A percentile compares a stretch with the other conserved stretches of the same genome.
Conservation (phyloP, 495 filamentous ascomycete species). For the Acidiella bohemica region DNA sequence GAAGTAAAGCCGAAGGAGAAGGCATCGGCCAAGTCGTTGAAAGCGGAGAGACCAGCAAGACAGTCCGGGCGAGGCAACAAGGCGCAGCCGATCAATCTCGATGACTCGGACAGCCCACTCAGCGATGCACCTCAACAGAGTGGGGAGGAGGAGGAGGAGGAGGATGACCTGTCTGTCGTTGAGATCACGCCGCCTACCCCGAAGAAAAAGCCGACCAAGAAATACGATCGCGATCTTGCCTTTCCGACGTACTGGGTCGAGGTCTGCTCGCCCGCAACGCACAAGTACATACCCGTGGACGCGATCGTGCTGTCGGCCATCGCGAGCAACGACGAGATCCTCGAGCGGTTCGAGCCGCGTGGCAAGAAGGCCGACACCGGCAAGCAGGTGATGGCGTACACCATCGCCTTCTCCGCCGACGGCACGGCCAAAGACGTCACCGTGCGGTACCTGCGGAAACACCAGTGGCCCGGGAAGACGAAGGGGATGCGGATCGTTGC, state of each 20-base stretch:
- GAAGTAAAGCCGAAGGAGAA: neutral
- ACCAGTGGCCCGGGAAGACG: constrained; percentile 75
- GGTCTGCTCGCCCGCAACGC: constrained; percentile 63
- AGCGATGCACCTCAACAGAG: constrained; percentile 12
- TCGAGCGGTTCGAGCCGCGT: constrained; percentile 70
- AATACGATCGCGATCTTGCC: constrained; percentile 55
- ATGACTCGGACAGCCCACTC: constrained; percentile 22
- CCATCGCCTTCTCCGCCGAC: constrained; percentile 74
- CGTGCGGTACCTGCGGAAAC: constrained; percentile 74
- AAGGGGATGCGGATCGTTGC: constrained; percentile 68
- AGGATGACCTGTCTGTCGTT: constrained; percentile 30
- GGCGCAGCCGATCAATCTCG: constrained; percentile 27
- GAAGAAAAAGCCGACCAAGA: constrained; percentile 31
- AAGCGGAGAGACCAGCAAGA: constrained; percentile 4
- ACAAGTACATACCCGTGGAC: constrained; percentile 66
- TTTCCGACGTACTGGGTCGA: constrained; percentile 93
- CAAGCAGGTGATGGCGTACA: constrained; percentile 83
- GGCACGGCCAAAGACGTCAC: constrained; percentile 92
- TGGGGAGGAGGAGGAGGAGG: constrained; percentile 1
- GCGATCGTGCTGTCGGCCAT: constrained; percentile 54
- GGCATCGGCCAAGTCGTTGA: neutral
- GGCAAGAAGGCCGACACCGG: constrained; percentile 67
- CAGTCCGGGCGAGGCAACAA: constrained; percentile 12
- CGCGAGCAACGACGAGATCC: constrained; percentile 50
- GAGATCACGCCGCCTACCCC: constrained; percentile 30